A percentile compares a stretch with the other conserved stretches of the same genome.
Evolutionary conservation across 2,329 filamentous ascomycete genomes (phyloP).

Genomic region (Fusarium udum): DNA sequence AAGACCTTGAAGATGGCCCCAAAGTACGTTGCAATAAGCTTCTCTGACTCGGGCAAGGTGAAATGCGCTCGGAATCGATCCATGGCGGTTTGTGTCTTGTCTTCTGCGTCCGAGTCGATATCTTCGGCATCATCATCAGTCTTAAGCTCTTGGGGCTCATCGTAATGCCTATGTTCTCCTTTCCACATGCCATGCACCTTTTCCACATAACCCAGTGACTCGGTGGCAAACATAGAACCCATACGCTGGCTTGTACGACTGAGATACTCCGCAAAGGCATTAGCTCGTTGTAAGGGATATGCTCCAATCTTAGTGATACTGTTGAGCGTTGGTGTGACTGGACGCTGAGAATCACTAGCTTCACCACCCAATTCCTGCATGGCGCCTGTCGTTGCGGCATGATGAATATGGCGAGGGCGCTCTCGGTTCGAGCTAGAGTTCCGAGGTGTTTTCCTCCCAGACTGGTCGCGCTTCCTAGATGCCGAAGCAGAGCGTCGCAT

Average conservation of each 20-base stretch:
- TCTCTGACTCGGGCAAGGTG: slow-evolving; percentile 83
- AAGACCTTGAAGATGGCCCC: slow-evolving; percentile 90
- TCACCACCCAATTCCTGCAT: slow-evolving; percentile 31
- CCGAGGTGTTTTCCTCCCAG: slow-evolving; percentile 22
- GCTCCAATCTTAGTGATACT: slow-evolving; percentile 69
- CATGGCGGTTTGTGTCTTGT: slow-evolving; percentile 71
- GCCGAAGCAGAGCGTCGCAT: slow-evolving; percentile 63
- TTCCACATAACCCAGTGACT: slow-evolving; percentile 95
- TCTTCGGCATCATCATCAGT: slow-evolving; percentile 61
- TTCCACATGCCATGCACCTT: slow-evolving; percentile 98
- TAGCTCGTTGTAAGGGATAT: slow-evolving; percentile 85
- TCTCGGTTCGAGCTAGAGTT: slow-evolving; percentile 22
- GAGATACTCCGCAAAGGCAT: slow-evolving; percentile 83
- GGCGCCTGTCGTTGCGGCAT: slow-evolving; percentile 54
- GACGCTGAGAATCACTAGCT: slow-evolving; percentile 28
- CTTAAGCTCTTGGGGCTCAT: slow-evolving; percentile 63
- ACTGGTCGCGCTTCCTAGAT: slow-evolving; percentile 39
- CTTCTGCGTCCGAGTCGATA: slow-evolving; percentile 66
- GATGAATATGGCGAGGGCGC: slow-evolving; percentile 30
- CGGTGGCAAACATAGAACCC: slow-evolving; percentile 82
- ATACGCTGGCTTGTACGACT: slow-evolving; percentile 82
- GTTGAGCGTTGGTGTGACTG: slow-evolving; percentile 57
- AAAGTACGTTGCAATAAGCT: slow-evolving; percentile 88
- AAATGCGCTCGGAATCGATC: slow-evolving; percentile 92
- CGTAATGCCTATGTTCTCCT: slow-evolving; percentile 89